Evolutionary conservation across 2,329 filamentous ascomycete genomes (phyloP), one percentile per base, ranked within the genome.

Genomic region (Fusarium mangiferae): DNA sequence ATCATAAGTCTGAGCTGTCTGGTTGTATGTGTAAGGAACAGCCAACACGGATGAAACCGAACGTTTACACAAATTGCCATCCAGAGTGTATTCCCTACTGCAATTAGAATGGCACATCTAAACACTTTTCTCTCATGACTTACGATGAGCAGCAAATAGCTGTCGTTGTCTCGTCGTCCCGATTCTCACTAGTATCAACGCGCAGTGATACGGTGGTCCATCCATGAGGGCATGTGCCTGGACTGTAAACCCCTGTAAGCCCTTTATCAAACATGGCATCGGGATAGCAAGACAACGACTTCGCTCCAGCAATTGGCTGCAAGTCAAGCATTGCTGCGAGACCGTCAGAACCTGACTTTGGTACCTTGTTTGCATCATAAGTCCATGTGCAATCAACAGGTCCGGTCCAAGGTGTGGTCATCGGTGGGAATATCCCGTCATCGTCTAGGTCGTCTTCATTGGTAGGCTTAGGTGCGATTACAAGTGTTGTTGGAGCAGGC

Each of bases 71-170:
- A 78, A 73, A 26, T 76, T 78, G 24, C 79, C 81, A 39, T 81
- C 78, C 46, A 82, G 66, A 4, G 76, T 75, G 65, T 82, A 84
- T 66, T 83, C 79, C 38, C 83, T 84, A 54, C 20, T 12, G 42
- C 14, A 13, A 38, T 79, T 59, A 79, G 77, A 62, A 39, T 24
- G 28, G n/a, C n/a, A 28, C 18, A 18, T 28, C n/a, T 39, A 49
- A 45, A 14, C 33, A 22, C 8, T 15, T 15, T 33, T 41, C 51
- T n/a, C 33, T 42, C 54, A n/a, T 24, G 33, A 81, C 83, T 66
- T 82, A 84, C 83, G 80, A 83, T 61, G 83, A 84, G 58, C 83
- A 84, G 68, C 83, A 84, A 22, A 84, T 75, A 10, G 82, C 82
- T 17, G 83, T 84, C 12, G 81, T 84, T n/a, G 81, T 83, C 35